These are phyloP conservation scores for Petunia hybrid DNA, from an alignment of 305 asterid genomes.

Conservation along the genomic window DNA sequence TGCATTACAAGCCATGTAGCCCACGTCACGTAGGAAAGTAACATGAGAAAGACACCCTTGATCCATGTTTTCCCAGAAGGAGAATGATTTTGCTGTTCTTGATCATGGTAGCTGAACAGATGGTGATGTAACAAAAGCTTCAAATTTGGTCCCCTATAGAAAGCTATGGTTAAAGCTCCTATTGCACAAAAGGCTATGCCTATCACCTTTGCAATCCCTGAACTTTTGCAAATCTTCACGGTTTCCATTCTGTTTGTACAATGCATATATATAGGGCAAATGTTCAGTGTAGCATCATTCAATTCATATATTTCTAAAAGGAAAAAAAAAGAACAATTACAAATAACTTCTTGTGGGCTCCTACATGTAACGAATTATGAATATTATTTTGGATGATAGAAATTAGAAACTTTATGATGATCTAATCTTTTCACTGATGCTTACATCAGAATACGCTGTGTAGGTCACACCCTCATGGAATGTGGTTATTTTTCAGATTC, in stretches of 20 bases:
- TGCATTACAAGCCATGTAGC: slow-evolving; percentile 79
- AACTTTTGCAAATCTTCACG: slow-evolving; percentile 53
- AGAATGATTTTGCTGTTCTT: slow-evolving; percentile 37
- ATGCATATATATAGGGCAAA: no score
- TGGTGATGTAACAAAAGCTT: slow-evolving; percentile 67
- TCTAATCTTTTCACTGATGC: no score
- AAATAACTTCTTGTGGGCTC: no score
- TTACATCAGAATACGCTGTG: no score
- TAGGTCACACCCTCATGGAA: no score
- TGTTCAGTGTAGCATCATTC: no score
- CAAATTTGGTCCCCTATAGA: slow-evolving; percentile 70
- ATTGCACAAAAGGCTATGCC: slow-evolving; percentile 68
- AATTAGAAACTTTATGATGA: no score
- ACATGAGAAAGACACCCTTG: slow-evolving; percentile 77
- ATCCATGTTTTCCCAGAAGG: slow-evolving; percentile 61
- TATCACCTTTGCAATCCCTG: slow-evolving; percentile 60
- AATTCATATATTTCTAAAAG: no score
- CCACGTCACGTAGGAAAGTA: slow-evolving; percentile 63
- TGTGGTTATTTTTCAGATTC: no score
- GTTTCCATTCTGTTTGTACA: slow-evolving; percentile 62
- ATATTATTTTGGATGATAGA: no score
- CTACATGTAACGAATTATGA: no score
- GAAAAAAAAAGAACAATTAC: no score
- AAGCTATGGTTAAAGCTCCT: slow-evolving; percentile 75
- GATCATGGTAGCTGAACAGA: slow-evolving; percentile 48